These are phyloP conservation scores for Selaginella moellendorffii DNA, from an alignment of 75 land plant genomes.

Conservation along the genomic window DNA sequence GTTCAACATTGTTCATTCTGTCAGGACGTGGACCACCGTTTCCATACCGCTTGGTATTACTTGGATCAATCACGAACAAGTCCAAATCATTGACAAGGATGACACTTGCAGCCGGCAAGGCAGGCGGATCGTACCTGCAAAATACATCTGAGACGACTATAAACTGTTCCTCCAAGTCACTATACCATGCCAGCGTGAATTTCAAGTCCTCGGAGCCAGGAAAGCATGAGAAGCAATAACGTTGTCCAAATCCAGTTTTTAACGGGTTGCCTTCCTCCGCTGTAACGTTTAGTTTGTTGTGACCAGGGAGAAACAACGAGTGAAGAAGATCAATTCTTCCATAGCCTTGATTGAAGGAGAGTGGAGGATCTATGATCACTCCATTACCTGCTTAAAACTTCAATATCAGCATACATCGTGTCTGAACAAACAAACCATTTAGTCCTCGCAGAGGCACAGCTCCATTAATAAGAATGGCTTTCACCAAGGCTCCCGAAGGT, in stretches of 20 bases:
- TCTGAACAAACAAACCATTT: neutral
- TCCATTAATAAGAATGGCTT: constrained; percentile 9
- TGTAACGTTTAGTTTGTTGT: neutral
- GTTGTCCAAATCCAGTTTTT: neutral
- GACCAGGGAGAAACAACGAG: neutral
- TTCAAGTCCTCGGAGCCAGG: neutral
- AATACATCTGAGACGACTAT: neutral
- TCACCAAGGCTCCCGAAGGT: constrained; percentile 1
- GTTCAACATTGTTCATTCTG: constrained; percentile 9
- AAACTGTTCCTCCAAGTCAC: neutral
- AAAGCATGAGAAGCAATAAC: neutral
- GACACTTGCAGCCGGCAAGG: neutral
- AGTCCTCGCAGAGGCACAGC: constrained; percentile 2
- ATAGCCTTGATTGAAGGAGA: neutral
- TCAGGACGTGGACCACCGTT: constrained; percentile 4
- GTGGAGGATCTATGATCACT: neutral
- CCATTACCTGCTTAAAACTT: constrained; percentile 7
- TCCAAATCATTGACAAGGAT: constrained; percentile 1
- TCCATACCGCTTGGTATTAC: neutral
- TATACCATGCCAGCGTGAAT: constrained; percentile 4
- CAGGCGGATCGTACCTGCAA: constrained; percentile 6
- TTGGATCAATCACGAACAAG: neutral
- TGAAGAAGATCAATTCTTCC: neutral
- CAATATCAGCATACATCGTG: neutral
- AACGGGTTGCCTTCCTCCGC: neutral